Evolutionary conservation across 148 eudicot species (phyloP).

Genomic region (Rhododendron griersonianum): DNA sequence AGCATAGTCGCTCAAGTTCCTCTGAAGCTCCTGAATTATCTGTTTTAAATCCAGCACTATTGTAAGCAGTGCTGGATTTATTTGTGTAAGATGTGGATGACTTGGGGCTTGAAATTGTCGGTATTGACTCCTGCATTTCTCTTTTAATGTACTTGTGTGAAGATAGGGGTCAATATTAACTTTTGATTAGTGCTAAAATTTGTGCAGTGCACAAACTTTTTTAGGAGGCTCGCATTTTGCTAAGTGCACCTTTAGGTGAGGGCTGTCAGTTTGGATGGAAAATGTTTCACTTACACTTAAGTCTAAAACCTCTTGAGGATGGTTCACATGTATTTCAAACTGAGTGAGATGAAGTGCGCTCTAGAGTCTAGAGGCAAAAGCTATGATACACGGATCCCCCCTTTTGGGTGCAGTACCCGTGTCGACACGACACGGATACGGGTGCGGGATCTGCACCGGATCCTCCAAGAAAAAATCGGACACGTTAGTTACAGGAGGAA

Average conservation of each 20-base stretch:
- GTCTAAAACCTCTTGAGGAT: not conserved
- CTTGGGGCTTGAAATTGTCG: not conserved
- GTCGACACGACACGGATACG: no score
- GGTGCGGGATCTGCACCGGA: no score
- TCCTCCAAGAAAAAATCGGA: no score
- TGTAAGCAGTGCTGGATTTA: not conserved
- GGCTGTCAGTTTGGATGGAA: not conserved
- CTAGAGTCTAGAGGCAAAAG: not conserved
- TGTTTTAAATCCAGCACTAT: conserved; percentile 2
- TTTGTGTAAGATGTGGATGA: not conserved
- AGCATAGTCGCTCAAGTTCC: not conserved
- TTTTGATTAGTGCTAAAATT: not conserved
- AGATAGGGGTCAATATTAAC: not conserved
- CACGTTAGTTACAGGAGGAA: no score
- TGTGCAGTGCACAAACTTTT: not conserved
- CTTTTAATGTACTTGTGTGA: not conserved
- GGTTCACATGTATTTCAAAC: not conserved
- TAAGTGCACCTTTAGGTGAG: not conserved
- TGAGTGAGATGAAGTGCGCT: not conserved
- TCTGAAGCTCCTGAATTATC: conserved; percentile 1
- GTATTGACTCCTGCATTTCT: not conserved
- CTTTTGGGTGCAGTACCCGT: no score
- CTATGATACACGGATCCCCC: no score
- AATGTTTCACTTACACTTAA: not conserved
- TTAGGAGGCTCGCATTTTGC: not conserved